Conservation (phyloP, 2,329 filamentous ascomycete species). For the Fusarium longipes region DNA sequence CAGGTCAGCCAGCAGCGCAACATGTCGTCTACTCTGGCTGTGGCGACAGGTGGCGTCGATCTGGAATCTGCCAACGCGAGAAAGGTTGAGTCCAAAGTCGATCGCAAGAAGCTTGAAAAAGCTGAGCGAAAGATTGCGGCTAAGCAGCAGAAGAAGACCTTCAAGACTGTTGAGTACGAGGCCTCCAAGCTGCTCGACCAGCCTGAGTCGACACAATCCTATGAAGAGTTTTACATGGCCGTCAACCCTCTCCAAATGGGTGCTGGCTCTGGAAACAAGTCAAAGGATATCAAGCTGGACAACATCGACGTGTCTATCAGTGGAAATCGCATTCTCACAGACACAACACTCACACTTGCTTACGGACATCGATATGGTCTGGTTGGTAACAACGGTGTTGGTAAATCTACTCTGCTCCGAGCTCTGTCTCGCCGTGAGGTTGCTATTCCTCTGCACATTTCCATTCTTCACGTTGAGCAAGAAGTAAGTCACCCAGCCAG, state of each 20-base stretch:
- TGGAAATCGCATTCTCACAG: conserved; percentile 87
- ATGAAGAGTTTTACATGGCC: conserved; percentile 99
- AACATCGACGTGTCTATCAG: conserved; percentile 94
- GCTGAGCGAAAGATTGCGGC: conserved; percentile 96
- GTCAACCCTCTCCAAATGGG: conserved; percentile 96
- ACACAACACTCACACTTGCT: conserved; percentile 89
- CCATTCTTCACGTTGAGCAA: conserved; percentile 98
- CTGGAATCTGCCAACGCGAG: conserved; percentile 91
- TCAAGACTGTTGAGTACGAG: conserved; percentile 99
- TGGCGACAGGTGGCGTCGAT: conserved; percentile 86
- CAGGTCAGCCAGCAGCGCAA: conserved; percentile 94
- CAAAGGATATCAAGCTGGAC: conserved; percentile 98
- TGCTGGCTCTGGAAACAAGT: conserved; percentile 78
- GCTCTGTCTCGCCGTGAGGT: conserved; percentile 94
- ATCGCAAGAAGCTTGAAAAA: conserved; percentile 99
- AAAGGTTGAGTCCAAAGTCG: conserved; percentile 97
- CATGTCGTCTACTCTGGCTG: conserved; percentile 93
- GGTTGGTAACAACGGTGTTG: conserved; percentile 99
- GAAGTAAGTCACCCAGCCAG: conserved; percentile 70
- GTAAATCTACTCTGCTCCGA: conserved; percentile 93
- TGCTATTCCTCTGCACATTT: conserved; percentile 95
- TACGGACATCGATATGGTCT: conserved; percentile 96
- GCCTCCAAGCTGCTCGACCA: conserved; percentile 89
- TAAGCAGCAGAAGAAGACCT: conserved; percentile 98
- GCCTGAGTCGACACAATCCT: conserved; percentile 85